A percentile compares a stretch with the other conserved stretches of the same genome.
Conservation (phyloP, 495 filamentous ascomycete species). For the Neurospora discreta region DNA sequence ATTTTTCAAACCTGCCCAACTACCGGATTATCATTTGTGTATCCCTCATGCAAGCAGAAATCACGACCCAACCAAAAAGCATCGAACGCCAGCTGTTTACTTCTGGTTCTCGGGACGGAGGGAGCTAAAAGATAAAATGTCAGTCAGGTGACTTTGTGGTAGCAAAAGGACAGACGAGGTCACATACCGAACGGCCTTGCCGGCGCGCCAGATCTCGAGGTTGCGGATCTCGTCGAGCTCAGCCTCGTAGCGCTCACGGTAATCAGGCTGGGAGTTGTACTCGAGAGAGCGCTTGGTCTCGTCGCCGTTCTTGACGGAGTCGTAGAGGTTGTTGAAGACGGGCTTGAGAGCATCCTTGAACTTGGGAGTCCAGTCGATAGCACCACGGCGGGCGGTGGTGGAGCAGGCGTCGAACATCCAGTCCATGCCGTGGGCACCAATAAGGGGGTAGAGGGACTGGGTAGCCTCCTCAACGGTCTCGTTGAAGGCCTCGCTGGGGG, state of each 20-base stretch:
- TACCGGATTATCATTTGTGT: conserved; percentile 1
- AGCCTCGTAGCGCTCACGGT: conserved; percentile 88
- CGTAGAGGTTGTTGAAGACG: conserved; percentile 93
- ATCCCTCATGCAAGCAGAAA: neutral
- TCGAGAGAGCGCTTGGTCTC: conserved; percentile 92
- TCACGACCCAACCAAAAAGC: neutral
- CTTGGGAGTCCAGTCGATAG: conserved; percentile 90
- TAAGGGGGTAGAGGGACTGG: conserved; percentile 92
- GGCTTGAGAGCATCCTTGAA: conserved; percentile 98
- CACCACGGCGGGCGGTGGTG: conserved; percentile 93
- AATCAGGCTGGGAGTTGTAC: conserved; percentile 89
- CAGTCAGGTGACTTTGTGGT: conserved; percentile 9
- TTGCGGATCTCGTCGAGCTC: conserved; percentile 95
- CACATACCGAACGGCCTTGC: conserved; percentile 82
- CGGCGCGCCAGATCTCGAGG: conserved; percentile 97
- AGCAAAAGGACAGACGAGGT: neutral
- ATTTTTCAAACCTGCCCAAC: neutral
- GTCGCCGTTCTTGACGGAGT: conserved; percentile 72
- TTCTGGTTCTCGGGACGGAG: conserved; percentile 91
- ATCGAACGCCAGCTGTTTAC: conserved; percentile 33
- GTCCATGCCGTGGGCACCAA: conserved; percentile 95
- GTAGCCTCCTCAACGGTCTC: conserved; percentile 99
- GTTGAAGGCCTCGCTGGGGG: conserved; percentile 97
- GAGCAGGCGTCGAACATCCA: conserved; percentile 99
- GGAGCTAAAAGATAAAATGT: conserved; percentile 34